These are phyloP conservation scores for Epicoccum sorghinum DNA, from an alignment of 2,329 filamentous ascomycete species.

Conservation along the genomic window DNA sequence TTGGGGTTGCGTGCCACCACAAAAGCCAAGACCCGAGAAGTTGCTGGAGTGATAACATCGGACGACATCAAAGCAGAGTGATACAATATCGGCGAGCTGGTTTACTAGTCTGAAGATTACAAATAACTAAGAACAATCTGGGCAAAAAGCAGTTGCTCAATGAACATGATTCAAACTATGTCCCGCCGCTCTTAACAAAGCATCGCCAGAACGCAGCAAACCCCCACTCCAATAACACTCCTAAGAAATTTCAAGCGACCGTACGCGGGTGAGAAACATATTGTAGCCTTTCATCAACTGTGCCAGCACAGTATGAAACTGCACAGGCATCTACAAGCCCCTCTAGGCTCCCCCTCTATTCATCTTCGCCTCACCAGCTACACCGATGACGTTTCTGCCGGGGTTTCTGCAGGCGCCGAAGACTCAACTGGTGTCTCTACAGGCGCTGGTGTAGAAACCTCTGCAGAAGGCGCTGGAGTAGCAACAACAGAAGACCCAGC, in stretches of 20 bases:
- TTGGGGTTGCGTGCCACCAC: conserved; percentile 39
- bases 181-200: too few species aligned
- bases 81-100: too few species aligned
- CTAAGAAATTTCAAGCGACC: not conserved
- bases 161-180: too few species aligned
- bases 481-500: not conserved
- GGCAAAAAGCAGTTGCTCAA: too few species aligned
- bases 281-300: conserved; percentile 1
- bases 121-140: too few species aligned
- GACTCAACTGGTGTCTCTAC: not conserved
- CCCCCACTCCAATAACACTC: not conserved
- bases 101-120: too few species aligned
- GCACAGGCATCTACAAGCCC: not conserved
- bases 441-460: not conserved
- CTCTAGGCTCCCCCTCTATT: not conserved
- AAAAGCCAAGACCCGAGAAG: conserved; percentile 21
- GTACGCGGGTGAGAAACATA: not conserved
- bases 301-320: not conserved
- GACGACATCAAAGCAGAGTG: not conserved
- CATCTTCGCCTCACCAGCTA: too few species aligned
- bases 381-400: not conserved
- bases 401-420: not conserved
- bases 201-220: not conserved
- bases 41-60: conserved; percentile 1
- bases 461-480: not conserved